These are phyloP conservation scores for Paraglomus brasilianum DNA, from an alignment of 192 early-diverging fungal genomes.

Conservation along the genomic window DNA sequence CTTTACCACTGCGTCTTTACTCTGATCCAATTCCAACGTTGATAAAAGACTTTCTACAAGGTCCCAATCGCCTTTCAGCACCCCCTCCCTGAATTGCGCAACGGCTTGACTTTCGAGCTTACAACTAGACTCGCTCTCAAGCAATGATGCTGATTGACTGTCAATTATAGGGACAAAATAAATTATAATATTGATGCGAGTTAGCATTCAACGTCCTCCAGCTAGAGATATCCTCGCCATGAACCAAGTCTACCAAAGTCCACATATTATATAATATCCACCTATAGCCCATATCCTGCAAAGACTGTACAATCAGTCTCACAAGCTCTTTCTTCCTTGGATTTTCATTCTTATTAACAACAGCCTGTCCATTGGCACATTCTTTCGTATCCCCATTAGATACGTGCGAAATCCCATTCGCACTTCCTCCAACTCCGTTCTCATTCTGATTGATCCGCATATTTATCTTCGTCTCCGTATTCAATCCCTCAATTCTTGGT, in stretches of 20 bases:
- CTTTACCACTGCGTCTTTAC: constrained; percentile 36
- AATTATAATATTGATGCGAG: background rate
- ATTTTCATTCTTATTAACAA: constrained; percentile 3
- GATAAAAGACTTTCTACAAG: constrained; percentile 59
- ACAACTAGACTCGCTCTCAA: constrained; percentile 81
- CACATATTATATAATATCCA: constrained; percentile 22
- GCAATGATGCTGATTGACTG: constrained; percentile 62
- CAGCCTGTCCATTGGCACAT: constrained; percentile 18
- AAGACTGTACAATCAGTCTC: constrained; percentile 84
- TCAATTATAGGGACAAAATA: constrained; percentile 1
- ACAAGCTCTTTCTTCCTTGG: constrained; percentile 64
- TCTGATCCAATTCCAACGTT: constrained; percentile 46
- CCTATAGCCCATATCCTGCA: constrained; percentile 79
- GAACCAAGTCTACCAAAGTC: background rate
- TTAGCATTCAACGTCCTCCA: background rate
- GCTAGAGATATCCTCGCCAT: background rate
- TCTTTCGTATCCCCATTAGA: constrained; percentile 21
- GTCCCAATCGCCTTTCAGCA: constrained; percentile 79
- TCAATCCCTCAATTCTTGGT: constrained; percentile 25
- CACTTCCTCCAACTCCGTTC: constrained; percentile 28
- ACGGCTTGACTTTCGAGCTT: constrained; percentile 72
- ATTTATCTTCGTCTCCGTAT: background rate
- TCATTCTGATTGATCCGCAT: constrained; percentile 26
- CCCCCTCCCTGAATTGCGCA: constrained; percentile 63
- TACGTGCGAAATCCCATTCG: constrained; percentile 18